phyloP scores from a whole-genome alignment of 2,329 filamentous ascomycete genomes.

The Aureobasidium leucospermi region DNA sequence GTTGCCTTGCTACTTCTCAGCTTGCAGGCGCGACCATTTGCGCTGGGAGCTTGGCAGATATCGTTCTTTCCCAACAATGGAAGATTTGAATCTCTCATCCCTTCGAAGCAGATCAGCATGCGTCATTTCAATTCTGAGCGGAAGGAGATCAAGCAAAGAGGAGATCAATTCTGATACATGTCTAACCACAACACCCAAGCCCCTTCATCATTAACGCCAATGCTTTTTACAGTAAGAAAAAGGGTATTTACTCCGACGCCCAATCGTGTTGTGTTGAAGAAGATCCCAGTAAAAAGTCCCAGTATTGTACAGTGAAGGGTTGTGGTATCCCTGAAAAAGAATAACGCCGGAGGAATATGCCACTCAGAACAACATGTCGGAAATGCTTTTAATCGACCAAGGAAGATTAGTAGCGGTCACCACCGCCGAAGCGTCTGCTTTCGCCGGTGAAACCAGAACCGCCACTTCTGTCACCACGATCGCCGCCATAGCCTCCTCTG shows the following conservation, averaged over 20 bases:
- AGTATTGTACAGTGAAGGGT: neutral
- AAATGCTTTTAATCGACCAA: neutral
- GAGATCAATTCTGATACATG: conserved; percentile 10
- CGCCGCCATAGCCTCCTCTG: conserved; percentile 12
- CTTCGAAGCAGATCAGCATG: neutral
- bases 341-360: conserved; percentile 1
- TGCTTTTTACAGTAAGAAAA: neutral
- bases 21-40: neutral
- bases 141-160: neutral
- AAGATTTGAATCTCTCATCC: neutral
- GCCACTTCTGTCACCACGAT: neutral
- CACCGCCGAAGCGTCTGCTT: neutral
- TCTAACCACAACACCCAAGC: conserved; percentile 4
- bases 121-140: neutral
- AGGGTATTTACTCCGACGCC: neutral
- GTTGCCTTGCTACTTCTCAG: neutral
- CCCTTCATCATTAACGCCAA: conserved; percentile 1
- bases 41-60: neutral
- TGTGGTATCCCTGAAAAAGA: conserved; percentile 1
- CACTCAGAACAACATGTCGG: neutral
- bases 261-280: neutral
- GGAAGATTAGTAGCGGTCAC: conserved; percentile 8
- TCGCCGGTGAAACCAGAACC: neutral
- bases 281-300: neutral
- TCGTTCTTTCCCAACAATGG: neutral